Percentiles rank a stretch among this genome's conserved stretches.
These are phyloP conservation scores for Rheum nobile DNA, from an alignment of 148 eudicot genomes.

Conservation along the genomic window DNA sequence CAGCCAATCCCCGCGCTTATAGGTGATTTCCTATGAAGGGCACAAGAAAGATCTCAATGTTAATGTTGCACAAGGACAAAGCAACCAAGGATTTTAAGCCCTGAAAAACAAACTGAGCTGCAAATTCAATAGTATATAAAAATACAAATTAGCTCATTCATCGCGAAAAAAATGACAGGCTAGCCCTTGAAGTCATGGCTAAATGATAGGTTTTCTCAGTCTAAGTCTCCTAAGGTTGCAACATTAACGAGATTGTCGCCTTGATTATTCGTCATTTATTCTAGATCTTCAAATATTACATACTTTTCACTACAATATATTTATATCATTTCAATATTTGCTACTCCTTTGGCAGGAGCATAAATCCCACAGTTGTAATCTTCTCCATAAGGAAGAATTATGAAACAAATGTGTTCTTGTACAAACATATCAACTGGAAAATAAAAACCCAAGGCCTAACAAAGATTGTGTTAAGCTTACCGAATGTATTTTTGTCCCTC, in stretches of 20 bases:
- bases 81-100: neutral
- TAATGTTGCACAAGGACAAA: neutral
- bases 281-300: neutral
- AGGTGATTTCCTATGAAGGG: conserved; percentile 52
- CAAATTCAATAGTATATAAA: neutral
- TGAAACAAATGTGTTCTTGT: neutral
- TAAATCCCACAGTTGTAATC: neutral
- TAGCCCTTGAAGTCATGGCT: neutral
- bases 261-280: neutral
- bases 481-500: conserved; percentile 65
- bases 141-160: neutral
- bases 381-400: neutral
- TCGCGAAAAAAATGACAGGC: neutral
- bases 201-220: too few species aligned
- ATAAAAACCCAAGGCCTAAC: neutral
- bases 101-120: neutral
- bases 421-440: neutral
- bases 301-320: neutral
- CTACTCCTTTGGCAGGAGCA: neutral
- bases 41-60: neutral
- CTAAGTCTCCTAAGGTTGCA: neutral
- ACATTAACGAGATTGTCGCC: neutral
- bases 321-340: neutral
- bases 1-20: conserved; percentile 87
- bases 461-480: conserved; percentile 30